Evolutionary conservation across 177 flowering plant species (phyloP).

Genomic region (Tripterygium wilfordii): DNA sequence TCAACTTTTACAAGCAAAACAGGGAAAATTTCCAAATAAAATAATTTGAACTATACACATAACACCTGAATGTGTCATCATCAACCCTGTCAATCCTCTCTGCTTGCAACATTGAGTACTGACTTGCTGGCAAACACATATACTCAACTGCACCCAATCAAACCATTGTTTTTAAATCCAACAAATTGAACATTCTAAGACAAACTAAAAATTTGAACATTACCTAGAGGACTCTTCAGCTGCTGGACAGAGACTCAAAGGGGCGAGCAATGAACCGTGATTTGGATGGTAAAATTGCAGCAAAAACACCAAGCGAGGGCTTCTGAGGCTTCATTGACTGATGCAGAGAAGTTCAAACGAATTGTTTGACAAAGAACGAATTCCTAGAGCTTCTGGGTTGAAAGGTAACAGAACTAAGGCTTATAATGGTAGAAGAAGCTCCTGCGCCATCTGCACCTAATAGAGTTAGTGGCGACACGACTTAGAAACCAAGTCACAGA

Average conservation of each 20-base stretch:
- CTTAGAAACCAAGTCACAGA: no score
- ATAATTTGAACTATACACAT: slow-evolving; percentile 77
- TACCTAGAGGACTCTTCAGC: slow-evolving; percentile 74
- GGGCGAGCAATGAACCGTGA: slow-evolving; percentile 73
- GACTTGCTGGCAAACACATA: slow-evolving; percentile 95
- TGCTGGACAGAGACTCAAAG: slow-evolving; percentile 56
- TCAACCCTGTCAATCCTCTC: slow-evolving; percentile 94
- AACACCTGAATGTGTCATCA: slow-evolving; percentile 78
- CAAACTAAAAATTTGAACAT: no score
- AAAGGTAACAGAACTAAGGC: slow-evolving; percentile 5
- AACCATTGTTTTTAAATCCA: no score
- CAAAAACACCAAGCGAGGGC: slow-evolving; percentile 22
- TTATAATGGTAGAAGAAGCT: slow-evolving; percentile 1
- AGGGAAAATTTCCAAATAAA: slow-evolving; percentile 81
- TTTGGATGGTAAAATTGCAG: slow-evolving; percentile 40
- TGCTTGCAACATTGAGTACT: slow-evolving; percentile 91
- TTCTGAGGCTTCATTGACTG: slow-evolving; percentile 11
- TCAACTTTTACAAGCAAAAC: slow-evolving; percentile 76
- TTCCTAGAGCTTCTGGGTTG: slow-evolving; percentile 10
- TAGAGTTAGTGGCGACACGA: no score
- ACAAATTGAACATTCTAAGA: no score
- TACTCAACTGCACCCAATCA: slow-evolving; percentile 85
- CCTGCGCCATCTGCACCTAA: no score
- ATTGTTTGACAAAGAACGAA: not conserved
- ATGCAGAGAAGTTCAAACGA: not conserved